Base-by-base conservation (phyloP, 306 rosid species). In the Casuarina glauca region DNA sequence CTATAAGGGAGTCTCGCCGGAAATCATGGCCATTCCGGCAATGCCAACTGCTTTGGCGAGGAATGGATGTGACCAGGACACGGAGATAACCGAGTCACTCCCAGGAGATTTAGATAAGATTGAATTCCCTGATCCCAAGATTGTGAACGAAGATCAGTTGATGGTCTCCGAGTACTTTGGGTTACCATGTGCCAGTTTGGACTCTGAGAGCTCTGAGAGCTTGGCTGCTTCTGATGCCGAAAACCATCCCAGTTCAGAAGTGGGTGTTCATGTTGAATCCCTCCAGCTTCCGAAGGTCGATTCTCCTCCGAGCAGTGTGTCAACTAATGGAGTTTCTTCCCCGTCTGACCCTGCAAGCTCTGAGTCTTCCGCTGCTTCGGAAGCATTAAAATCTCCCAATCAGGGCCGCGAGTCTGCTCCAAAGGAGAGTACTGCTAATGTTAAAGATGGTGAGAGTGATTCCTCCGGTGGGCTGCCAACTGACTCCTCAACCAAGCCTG, bases 141-240 rank as follows among this genome's bases (percentile, higher is more conserved):
- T 92, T 57, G 93, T 16, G 16, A 92, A 88, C 50, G 98, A 95
- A 82, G 97, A 95, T 76, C 88, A 88, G 82, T 41, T 86, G 51
- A 95, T 95, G 98, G 93, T 88, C 78, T 92, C 98, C 0, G 98
- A 95, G 86, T 95, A 95, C 35, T 79, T 88, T 53, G 88, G 88
- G 16, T 84, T 91, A 79, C 87, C 97, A 0, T 85, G 91, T 74
- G 80, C 76, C 6, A 81, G 81, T 69, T 69, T 91, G 73, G 97
- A 89, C 73, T 86, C 93, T 53, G 86, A 83, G 74, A 86, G 86
- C 64, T 89, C 96, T 57, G 90, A 83, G 57, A 91, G 89, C 82
- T 85, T 86, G 45, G 74, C 74, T 61, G 73, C 83, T 42, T 70
- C 85, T 77, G 97, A 89, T 45, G 72, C 83, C 45, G 96, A 84